phyloP scores from a whole-genome alignment of 225 moss, liverwort and hornwort species.

The Neckera pumila region DNA sequence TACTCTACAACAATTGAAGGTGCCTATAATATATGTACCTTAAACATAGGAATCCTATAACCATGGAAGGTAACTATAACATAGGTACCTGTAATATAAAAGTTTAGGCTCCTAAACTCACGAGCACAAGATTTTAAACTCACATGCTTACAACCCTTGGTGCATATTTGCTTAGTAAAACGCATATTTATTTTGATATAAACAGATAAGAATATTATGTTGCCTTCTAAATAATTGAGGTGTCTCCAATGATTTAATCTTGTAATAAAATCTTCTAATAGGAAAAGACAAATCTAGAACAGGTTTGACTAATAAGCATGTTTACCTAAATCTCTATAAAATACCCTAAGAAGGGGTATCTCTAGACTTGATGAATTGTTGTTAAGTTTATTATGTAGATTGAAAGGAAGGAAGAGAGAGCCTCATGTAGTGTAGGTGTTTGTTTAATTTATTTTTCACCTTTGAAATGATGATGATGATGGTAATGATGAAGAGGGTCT shows the following conservation, averaged over 20 bases:
- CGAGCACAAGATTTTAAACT: too few species aligned
- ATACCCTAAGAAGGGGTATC: not conserved
- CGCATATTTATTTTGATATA: not conserved
- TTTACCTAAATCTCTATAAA: fast-evolving
- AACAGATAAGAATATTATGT: fast-evolving
- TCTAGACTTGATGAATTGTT: not conserved
- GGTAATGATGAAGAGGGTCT: not conserved
- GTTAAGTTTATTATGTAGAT: not conserved
- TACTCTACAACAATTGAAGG: too few species aligned
- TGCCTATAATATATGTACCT: too few species aligned
- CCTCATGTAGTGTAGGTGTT: not conserved
- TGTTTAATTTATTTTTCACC: not conserved
- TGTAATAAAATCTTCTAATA: not conserved
- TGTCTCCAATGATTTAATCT: not conserved
- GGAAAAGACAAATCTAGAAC: not conserved
- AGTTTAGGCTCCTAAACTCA: too few species aligned
- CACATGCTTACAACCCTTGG: too few species aligned
- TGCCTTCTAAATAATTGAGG: not conserved
- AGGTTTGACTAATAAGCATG: not conserved
- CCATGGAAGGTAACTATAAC: too few species aligned
- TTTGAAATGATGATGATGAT: too few species aligned
- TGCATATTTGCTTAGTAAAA: not conserved
- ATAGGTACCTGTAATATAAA: too few species aligned
- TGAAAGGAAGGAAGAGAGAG: fast-evolving
- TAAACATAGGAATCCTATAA: too few species aligned